Conservation (phyloP, 2,329 filamentous ascomycete genomes). For the Talaromyces atroroseus region DNA sequence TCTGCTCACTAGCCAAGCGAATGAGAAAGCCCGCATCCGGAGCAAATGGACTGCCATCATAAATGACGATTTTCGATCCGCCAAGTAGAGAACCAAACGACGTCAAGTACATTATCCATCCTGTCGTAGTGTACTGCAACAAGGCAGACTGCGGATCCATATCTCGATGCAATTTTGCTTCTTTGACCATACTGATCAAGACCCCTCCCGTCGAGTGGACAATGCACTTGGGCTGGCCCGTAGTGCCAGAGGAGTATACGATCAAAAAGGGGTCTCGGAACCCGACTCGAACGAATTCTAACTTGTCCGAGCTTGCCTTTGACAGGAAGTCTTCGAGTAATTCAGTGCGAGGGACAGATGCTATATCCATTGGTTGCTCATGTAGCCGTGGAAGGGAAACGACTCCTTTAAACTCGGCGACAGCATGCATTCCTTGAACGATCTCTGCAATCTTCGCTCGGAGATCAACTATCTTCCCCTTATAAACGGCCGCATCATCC, state of each 20-base stretch:
- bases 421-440: slow-evolving; percentile 55
- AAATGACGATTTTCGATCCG: slow-evolving; percentile 62
- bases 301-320: slow-evolving; percentile 24
- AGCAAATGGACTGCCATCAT: slow-evolving; percentile 75
- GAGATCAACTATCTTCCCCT: slow-evolving; percentile 68
- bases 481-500: slow-evolving; percentile 74
- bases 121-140: slow-evolving; percentile 63
- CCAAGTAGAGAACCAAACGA: slow-evolving; percentile 55
- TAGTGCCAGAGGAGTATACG: slow-evolving; percentile 74
- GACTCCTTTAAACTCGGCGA: slow-evolving; percentile 57
- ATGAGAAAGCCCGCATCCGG: slow-evolving; percentile 62
- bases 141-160: slow-evolving; percentile 38
- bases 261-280: slow-evolving; percentile 74
- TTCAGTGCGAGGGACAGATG: slow-evolving; percentile 42
- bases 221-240: slow-evolving; percentile 78
- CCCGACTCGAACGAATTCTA: slow-evolving; percentile 55
- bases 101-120: slow-evolving; percentile 83
- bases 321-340: slow-evolving; percentile 40
- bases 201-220: slow-evolving; percentile 58
- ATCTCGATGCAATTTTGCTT: slow-evolving; percentile 52
- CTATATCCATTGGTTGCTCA: slow-evolving; percentile 53
- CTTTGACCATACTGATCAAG: slow-evolving; percentile 48
- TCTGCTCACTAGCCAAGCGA: slow-evolving; percentile 56
- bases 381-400: slow-evolving; percentile 64
- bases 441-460: slow-evolving; percentile 66